These are phyloP conservation scores for Fagopyrum homotropicum DNA, from an alignment of 148 eudicot species.

Conservation along the genomic window DNA sequence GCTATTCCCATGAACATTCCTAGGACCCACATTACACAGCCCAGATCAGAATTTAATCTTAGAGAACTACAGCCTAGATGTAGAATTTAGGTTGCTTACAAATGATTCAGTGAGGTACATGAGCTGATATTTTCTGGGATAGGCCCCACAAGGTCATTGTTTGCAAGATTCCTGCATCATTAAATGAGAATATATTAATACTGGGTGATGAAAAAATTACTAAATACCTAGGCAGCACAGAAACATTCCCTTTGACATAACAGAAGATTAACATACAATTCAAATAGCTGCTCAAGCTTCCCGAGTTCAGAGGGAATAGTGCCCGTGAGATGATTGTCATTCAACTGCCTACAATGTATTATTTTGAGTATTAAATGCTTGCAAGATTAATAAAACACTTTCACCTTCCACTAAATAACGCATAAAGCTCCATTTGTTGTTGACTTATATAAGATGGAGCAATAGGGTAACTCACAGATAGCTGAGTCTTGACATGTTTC, in stretches of 20 bases:
- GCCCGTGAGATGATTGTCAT: conserved; percentile 50
- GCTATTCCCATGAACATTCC: conserved; percentile 58
- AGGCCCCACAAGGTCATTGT: conserved; percentile 56
- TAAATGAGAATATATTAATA: not conserved
- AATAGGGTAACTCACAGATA: conserved; percentile 40
- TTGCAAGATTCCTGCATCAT: conserved; percentile 48
- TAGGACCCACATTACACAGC: conserved; percentile 8
- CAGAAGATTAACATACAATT: conserved; percentile 34
- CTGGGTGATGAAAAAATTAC: not conserved
- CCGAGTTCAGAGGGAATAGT: conserved; percentile 65
- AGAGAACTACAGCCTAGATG: not conserved
- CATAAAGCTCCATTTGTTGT: not conserved
- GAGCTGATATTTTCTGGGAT: conserved; percentile 61
- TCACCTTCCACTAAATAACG: not conserved
- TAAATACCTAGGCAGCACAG: not conserved
- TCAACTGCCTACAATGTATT: conserved; percentile 47
- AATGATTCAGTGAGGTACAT: conserved; percentile 58
- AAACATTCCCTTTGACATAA: not conserved
- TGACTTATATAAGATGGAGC: not conserved
- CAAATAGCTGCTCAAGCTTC: conserved; percentile 62
- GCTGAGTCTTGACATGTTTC: conserved; percentile 70
- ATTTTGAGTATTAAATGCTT: not conserved
- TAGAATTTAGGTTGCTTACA: conserved; percentile 29
- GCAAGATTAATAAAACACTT: not conserved
- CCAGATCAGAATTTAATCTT: not conserved